These are phyloP conservation scores for Clausena lansium DNA, from an alignment of 345 rosid genomes.

Conservation along the genomic window DNA sequence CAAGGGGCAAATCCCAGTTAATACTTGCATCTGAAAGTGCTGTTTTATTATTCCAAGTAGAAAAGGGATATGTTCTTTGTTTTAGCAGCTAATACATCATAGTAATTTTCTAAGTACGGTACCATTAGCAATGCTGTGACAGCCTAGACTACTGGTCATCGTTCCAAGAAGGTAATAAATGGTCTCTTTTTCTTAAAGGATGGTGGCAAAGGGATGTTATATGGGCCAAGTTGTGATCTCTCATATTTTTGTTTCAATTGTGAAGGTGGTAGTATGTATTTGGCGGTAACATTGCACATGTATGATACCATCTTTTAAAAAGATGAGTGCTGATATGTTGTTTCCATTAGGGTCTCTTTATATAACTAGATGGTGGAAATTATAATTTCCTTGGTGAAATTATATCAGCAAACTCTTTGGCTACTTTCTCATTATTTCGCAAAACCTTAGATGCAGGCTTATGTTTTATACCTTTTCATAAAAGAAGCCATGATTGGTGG, in stretches of 20 bases:
- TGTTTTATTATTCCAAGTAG: slow-evolving; percentile 4
- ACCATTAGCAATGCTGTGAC: not conserved
- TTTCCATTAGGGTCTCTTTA: not conserved
- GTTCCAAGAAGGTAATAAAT: not conserved
- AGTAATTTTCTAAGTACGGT: not conserved
- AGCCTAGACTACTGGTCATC: not conserved
- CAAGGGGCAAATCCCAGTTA: not conserved
- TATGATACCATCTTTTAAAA: not conserved
- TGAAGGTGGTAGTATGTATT: not conserved
- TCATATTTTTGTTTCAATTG: not conserved
- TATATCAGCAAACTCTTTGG: not conserved
- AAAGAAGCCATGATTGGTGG: not conserved
- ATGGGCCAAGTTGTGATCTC: not conserved
- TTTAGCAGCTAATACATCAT: not conserved
- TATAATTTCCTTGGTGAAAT: not conserved
- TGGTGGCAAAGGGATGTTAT: not conserved
- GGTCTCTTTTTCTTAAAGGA: not conserved
- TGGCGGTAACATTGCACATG: not conserved
- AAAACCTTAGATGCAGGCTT: not conserved
- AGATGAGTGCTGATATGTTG: not conserved
- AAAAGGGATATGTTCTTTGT: not conserved
- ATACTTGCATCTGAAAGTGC: not conserved
- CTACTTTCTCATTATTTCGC: not conserved
- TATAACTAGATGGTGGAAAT: not conserved
- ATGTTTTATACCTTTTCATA: not conserved